Evolutionary conservation across 2,329 filamentous ascomycete species (phyloP).

Genomic region (Verticillium dahliae): DNA sequence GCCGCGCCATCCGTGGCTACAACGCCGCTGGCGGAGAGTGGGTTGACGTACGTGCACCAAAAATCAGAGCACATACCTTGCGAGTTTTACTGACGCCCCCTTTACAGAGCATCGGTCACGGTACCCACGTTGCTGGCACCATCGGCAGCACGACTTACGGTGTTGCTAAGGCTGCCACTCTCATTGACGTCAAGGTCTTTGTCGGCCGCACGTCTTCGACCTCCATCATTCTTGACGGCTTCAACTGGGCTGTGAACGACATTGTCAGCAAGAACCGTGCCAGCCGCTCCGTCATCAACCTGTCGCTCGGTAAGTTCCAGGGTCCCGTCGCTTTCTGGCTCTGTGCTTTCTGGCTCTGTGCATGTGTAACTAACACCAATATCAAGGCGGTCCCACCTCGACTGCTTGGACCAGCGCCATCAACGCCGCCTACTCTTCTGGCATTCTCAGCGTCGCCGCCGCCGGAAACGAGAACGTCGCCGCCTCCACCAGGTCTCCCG

Average conservation of each 20-base stretch:
- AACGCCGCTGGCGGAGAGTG: slow-evolving; percentile 18
- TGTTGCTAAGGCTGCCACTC: slow-evolving; percentile 34
- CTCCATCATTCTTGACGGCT: slow-evolving; percentile 20
- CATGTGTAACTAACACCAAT: too few relatives aligned
- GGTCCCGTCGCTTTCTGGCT: too few relatives aligned
- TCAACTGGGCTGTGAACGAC: slow-evolving; percentile 27
- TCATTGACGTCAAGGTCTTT: slow-evolving; percentile 41
- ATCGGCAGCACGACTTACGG: slow-evolving; percentile 27
- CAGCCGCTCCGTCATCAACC: slow-evolving; percentile 31
- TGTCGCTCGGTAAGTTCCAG: slow-evolving; percentile 28
- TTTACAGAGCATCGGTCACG: slow-evolving; percentile 29
- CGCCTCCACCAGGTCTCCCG: slow-evolving; percentile 34
- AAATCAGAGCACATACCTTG: too few relatives aligned
- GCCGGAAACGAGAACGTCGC: slow-evolving; percentile 42
- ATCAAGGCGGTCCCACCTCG: slow-evolving; percentile 32
- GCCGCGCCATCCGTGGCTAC: slow-evolving; percentile 14
- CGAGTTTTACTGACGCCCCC: slow-evolving; percentile 6
- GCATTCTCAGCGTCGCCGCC: slow-evolving; percentile 46
- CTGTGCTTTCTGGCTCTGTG: too few relatives aligned
- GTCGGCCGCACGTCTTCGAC: slow-evolving; percentile 22
- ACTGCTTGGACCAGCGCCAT: slow-evolving; percentile 44
- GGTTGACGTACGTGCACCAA: slow-evolving; percentile 14
- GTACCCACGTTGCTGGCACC: slow-evolving; percentile 31
- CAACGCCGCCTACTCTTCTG: slow-evolving; percentile 33
- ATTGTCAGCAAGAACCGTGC: slow-evolving; percentile 19